phyloP scores from a whole-genome alignment of 1,284 basidiomycete species.

The Microbotryum saponariae region DNA sequence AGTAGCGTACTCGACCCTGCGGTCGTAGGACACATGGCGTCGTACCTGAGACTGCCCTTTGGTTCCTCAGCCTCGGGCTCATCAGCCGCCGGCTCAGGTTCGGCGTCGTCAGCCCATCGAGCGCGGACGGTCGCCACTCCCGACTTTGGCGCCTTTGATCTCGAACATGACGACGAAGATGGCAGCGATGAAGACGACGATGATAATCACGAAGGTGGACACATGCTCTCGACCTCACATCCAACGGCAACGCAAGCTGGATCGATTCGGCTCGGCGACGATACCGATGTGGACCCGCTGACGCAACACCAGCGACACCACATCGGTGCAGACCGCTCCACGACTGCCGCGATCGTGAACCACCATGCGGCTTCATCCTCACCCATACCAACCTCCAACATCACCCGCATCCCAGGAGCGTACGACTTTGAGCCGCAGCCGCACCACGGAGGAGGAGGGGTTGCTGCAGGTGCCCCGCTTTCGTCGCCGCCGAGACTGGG shows the following conservation, averaged over 20 bases:
- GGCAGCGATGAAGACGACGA: not conserved
- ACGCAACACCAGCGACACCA: too few species aligned
- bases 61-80: not conserved
- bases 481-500: not conserved
- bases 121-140: not conserved
- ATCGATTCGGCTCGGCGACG: not conserved
- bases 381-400: not conserved
- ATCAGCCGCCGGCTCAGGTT: not conserved
- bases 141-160: constrained; percentile 20
- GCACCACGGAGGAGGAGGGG: constrained; percentile 6
- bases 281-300: constrained; percentile 1
- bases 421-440: constrained; percentile 30
- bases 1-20: not conserved
- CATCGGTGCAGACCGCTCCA: too few species aligned
- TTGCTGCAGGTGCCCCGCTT: not conserved
- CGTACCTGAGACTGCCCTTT: too few species aligned
- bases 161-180: constrained; percentile 18
- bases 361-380: not conserved
- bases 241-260: not conserved
- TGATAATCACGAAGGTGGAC: not conserved
- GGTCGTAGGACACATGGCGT: not conserved
- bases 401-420: constrained; percentile 8
- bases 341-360: not conserved
- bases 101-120: too few species aligned
- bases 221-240: not conserved